Evolutionary conservation across 495 filamentous ascomycete genomes (phyloP).

Genomic region (Penicillium verhagenii): DNA sequence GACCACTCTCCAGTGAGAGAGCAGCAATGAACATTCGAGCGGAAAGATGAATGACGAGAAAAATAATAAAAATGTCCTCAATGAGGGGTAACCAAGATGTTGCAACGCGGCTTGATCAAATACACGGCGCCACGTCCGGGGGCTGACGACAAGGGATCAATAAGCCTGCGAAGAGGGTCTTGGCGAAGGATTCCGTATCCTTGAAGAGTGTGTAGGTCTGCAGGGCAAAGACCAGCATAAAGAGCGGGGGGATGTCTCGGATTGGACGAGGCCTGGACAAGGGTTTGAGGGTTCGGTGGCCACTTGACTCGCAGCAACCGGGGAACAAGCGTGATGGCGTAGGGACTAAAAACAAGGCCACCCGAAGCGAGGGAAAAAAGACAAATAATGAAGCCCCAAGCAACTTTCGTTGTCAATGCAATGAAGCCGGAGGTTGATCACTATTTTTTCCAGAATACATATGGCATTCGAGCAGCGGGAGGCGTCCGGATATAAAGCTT

Average conservation of each 20-base stretch:
- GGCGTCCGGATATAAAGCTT: slow-evolving; percentile 28
- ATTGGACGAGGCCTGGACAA: slow-evolving; percentile 19
- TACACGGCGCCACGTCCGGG: slow-evolving; percentile 1
- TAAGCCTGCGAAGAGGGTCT: neutral
- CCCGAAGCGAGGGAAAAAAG: slow-evolving; percentile 5
- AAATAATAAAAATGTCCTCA: neutral
- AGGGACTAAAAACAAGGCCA: neutral
- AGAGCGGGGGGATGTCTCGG: neutral
- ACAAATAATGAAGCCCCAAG: slow-evolving; percentile 1
- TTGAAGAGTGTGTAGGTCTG: slow-evolving; percentile 12
- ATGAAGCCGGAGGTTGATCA: neutral
- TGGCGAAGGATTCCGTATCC: neutral
- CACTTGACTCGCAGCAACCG: slow-evolving; percentile 11
- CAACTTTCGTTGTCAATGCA: neutral
- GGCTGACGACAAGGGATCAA: slow-evolving; percentile 6
- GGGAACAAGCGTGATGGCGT: neutral
- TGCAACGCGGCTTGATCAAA: neutral
- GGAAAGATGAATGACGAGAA: neutral
- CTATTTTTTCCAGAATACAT: neutral
- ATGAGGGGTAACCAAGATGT: neutral
- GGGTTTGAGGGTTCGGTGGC: slow-evolving; percentile 17
- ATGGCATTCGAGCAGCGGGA: slow-evolving; percentile 11
- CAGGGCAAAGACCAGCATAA: slow-evolving; percentile 10
- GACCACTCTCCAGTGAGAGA: neutral
- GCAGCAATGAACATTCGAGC: slow-evolving; percentile 15